Conservation (phyloP, 768 basidiomycete genomes). For the Leccinellum rugosiceps region DNA sequence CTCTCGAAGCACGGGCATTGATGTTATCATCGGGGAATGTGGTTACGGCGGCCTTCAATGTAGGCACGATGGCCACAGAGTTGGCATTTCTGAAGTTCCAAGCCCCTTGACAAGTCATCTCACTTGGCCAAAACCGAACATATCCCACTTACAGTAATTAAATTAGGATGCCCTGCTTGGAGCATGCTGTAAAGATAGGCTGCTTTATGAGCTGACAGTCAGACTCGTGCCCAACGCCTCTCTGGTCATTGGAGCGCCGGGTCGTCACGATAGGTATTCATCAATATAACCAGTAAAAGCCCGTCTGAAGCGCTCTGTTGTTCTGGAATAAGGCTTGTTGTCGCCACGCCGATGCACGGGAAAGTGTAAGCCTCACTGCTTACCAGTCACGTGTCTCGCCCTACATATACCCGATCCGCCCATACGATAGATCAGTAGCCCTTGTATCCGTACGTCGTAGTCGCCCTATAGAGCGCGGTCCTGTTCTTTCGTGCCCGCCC, state of each 20-base stretch:
- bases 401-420: too few species aligned
- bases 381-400: too few species aligned
- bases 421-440: too few species aligned
- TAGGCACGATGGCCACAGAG: slow-evolving; percentile 15
- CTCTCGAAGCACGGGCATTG: neutral
- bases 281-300: slow-evolving; percentile 14
- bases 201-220: slow-evolving; percentile 11
- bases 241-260: slow-evolving; percentile 20
- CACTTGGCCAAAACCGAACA: neutral
- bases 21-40: slow-evolving; percentile 13
- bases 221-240: slow-evolving; percentile 22
- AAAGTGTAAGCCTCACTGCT: too few species aligned
- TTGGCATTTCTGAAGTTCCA: slow-evolving; percentile 20
- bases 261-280: slow-evolving; percentile 17
- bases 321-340: slow-evolving; percentile 25
- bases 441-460: too few species aligned
- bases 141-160: slow-evolving; percentile 3
- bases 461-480: too few species aligned
- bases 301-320: slow-evolving; percentile 11
- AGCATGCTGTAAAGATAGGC: neutral
- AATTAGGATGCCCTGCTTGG: slow-evolving; percentile 10
- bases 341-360: slow-evolving; percentile 11
- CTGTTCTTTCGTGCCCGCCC: too few species aligned
- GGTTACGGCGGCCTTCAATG: slow-evolving; percentile 12
- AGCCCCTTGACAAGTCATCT: slow-evolving; percentile 11